These are phyloP conservation scores for Sporothrix protearum DNA, from an alignment of 2,329 filamentous ascomycete species.

Conservation along the genomic window DNA sequence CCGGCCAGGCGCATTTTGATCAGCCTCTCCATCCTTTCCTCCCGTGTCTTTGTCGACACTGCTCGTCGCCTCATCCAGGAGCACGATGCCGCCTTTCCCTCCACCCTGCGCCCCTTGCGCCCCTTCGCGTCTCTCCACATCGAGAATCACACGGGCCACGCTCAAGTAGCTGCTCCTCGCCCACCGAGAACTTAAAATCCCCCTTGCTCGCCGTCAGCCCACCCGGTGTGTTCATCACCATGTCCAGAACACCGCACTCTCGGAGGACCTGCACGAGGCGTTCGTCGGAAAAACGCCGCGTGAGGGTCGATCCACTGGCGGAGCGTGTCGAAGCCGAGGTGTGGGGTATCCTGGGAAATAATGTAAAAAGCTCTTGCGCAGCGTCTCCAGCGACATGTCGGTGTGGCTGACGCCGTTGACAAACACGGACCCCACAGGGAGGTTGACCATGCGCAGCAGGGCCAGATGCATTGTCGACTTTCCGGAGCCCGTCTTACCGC, in stretches of 20 bases:
- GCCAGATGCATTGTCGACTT: constrained; percentile 37
- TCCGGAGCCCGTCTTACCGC: constrained; percentile 43
- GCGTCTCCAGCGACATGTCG: constrained; percentile 30
- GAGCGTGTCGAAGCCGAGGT: constrained; percentile 39
- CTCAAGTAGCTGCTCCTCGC: constrained; percentile 6
- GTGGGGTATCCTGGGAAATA: constrained; percentile 47
- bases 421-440: constrained; percentile 41
- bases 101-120: neutral
- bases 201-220: neutral
- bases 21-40: constrained; percentile 40
- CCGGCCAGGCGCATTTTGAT: constrained; percentile 39
- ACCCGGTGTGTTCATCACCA: constrained; percentile 24
- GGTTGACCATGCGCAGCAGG: constrained; percentile 46
- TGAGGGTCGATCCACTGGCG: constrained; percentile 48
- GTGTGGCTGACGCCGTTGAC: constrained; percentile 44
- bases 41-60: constrained; percentile 43
- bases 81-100: constrained; percentile 30
- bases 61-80: constrained; percentile 44
- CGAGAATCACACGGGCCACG: neutral
- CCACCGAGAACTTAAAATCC: neutral
- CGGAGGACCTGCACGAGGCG: constrained; percentile 38
- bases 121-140: neutral
- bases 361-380: constrained; percentile 39
- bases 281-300: constrained; percentile 36
- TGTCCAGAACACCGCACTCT: constrained; percentile 36